phyloP scores from a whole-genome alignment of 2,329 filamentous ascomycete genomes.

The Ophiostoma piceae region DNA sequence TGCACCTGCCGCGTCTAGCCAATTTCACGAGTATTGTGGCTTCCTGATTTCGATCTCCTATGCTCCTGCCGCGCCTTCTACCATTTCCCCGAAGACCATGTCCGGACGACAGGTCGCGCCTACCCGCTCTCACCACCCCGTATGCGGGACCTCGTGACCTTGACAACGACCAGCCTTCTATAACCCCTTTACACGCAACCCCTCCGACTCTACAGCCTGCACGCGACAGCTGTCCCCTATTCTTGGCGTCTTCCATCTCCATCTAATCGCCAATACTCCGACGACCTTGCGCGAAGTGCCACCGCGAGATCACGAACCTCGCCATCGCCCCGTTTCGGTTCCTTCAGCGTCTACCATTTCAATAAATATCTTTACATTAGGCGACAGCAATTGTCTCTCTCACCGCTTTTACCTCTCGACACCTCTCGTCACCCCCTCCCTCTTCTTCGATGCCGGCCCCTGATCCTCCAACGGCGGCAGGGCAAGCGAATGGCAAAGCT shows the following conservation, averaged over 20 bases:
- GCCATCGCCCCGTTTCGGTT: not conserved
- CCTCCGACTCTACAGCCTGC: not conserved
- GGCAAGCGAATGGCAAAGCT: constrained; percentile 9
- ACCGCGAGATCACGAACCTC: not conserved
- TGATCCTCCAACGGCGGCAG: constrained; percentile 1
- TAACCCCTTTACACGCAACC: not conserved
- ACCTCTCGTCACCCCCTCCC: too few relatives aligned
- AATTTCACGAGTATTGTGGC: constrained; percentile 9
- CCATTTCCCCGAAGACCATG: constrained; percentile 20
- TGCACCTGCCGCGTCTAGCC: constrained; percentile 7
- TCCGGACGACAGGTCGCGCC: constrained; percentile 18
- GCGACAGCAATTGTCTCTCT: not conserved
- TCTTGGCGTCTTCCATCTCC: not conserved
- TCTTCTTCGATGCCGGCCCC: constrained; percentile 6
- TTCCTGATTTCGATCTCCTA: constrained; percentile 9
- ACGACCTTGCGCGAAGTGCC: not conserved
- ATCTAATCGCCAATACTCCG: not conserved
- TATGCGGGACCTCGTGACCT: constrained; percentile 11
- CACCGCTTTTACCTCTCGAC: not conserved
- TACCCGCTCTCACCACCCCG: constrained; percentile 9
- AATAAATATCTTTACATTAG: not conserved
- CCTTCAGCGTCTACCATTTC: not conserved
- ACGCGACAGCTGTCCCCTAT: constrained; percentile 11
- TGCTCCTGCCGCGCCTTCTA: not conserved
- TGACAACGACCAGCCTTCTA: not conserved